Conservation (phyloP, 1,284 basidiomycete species). For the Phlebopus sp. region DNA sequence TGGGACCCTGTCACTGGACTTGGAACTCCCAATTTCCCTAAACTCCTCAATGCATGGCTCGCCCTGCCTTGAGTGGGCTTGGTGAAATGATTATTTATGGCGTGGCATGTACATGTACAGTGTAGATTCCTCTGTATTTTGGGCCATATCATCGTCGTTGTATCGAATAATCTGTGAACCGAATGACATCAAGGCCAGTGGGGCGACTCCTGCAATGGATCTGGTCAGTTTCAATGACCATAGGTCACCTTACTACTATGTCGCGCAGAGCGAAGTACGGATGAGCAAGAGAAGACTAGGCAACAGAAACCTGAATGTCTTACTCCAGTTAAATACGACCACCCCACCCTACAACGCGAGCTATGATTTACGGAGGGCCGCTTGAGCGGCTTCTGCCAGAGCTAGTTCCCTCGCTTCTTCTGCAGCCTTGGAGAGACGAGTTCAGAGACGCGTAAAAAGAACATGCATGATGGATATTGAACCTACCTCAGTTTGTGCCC, state of each 20-base stretch:
- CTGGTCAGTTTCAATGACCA: no score
- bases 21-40: constrained; percentile 32
- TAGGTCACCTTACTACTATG: no score
- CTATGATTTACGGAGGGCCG: constrained; percentile 11
- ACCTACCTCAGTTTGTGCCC: constrained; percentile 17
- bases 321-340: no score
- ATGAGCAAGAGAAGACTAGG: no score
- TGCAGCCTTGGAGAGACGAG: constrained; percentile 14
- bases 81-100: neutral
- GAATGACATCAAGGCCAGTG: no score
- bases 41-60: constrained; percentile 21
- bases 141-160: neutral
- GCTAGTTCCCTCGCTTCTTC: constrained; percentile 30
- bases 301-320: no score
- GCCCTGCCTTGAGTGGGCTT: constrained; percentile 13
- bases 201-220: no score
- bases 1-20: constrained; percentile 43
- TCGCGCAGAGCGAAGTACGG: no score
- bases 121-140: neutral
- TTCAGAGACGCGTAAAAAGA: neutral
- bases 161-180: no score
- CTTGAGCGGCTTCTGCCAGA: constrained; percentile 33
- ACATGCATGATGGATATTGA: neutral
- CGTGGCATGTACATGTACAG: neutral
- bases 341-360: no score